Evolutionary conservation across 2,329 filamentous ascomycete genomes (phyloP).

Genomic region (Arthroderma sp.): DNA sequence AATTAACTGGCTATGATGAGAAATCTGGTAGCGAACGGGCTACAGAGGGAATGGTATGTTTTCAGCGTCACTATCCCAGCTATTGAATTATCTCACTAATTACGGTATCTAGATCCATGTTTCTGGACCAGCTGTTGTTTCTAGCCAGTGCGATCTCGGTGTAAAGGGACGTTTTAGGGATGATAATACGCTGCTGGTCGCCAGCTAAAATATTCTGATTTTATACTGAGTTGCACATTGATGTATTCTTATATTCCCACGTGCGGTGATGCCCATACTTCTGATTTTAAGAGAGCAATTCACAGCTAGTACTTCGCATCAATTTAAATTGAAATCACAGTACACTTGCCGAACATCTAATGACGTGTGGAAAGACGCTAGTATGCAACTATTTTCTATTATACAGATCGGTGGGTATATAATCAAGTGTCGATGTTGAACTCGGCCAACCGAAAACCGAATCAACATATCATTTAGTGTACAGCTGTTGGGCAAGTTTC

Average conservation of each 20-base stretch:
- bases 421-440: no score
- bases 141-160: slow-evolving; percentile 50
- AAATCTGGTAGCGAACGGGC: slow-evolving; percentile 25
- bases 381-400: no score
- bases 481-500: slow-evolving; percentile 3
- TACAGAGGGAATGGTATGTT: slow-evolving; percentile 48
- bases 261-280: no score
- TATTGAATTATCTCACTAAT: slow-evolving; percentile 9
- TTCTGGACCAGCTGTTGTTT: slow-evolving; percentile 59
- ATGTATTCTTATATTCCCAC: no score
- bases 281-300: no score
- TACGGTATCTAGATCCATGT: slow-evolving; percentile 48
- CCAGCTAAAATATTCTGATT: neutral
- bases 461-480: slow-evolving; percentile 3
- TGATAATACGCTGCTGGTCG: slow-evolving; percentile 51
- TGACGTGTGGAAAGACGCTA: no score
- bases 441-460: neutral
- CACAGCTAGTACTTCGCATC: no score
- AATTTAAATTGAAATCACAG: no score
- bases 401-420: no score
- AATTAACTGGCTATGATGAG: slow-evolving; percentile 38
- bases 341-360: no score
- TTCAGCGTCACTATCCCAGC: neutral
- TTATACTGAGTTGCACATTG: neutral
- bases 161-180: slow-evolving; percentile 52